Evolutionary conservation across 2,329 filamentous ascomycete genomes (phyloP).

Genomic region (Nigrospora osmanthi): DNA sequence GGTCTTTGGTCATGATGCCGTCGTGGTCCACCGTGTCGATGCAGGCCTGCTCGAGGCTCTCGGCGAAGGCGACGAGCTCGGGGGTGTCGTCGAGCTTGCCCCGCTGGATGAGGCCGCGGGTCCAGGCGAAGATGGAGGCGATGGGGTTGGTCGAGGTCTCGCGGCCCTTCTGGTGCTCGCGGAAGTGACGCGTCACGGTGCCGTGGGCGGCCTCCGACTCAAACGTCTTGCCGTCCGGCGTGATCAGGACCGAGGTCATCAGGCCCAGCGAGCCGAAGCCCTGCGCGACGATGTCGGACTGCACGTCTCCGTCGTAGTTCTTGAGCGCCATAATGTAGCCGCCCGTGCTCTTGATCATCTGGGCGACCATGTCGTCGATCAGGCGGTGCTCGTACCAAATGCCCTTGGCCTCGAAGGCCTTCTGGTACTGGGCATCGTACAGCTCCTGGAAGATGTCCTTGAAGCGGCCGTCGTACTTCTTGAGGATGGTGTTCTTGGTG

Average conservation of each 20-base stretch:
- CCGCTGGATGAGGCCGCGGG: constrained; percentile 84
- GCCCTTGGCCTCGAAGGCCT: constrained; percentile 78
- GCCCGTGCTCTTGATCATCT: constrained; percentile 98
- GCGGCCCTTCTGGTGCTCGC: constrained; percentile 95
- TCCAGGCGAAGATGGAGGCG: constrained; percentile 98
- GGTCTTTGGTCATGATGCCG: constrained; percentile 98
- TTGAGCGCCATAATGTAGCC: constrained; percentile 98
- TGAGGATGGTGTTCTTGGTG: constrained; percentile 99
- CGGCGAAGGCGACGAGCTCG: constrained; percentile 83
- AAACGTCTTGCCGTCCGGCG: constrained; percentile 92
- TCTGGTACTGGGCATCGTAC: constrained; percentile 81
- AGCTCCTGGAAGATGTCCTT: constrained; percentile 99
- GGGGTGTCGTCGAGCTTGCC: constrained; percentile 91
- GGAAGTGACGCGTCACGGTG: constrained; percentile 96
- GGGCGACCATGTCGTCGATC: constrained; percentile 99
- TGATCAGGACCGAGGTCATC: constrained; percentile 97
- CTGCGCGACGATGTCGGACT: constrained; percentile 97
- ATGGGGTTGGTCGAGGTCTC: constrained; percentile 99
- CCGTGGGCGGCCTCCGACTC: constrained; percentile 97
- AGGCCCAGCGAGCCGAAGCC: constrained; percentile 96
- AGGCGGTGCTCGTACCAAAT: constrained; percentile 99
- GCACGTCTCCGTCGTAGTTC: constrained; percentile 99
- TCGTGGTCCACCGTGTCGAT: constrained; percentile 90
- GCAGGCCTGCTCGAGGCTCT: constrained; percentile 87
- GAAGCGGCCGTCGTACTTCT: constrained; percentile 97